Base-by-base conservation (phyloP, 805 yeast species). In the Cyberlindnera mrakii region DNA sequence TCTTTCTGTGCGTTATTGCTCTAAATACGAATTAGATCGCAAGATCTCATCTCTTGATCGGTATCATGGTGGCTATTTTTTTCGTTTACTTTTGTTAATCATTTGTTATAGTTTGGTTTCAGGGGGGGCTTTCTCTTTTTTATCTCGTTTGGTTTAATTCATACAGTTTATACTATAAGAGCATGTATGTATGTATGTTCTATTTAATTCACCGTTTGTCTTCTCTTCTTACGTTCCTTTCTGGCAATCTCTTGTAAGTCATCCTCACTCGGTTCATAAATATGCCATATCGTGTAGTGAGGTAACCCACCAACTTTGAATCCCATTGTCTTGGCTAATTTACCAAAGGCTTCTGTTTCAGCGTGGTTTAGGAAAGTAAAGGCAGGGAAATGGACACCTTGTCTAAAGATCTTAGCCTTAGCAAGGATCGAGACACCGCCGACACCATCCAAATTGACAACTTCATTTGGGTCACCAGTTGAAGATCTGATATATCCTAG, bases 221-320 rank as follows among this genome's bases (percentile, higher is more conserved):
- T 70, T 64, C 86, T 74, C 62, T 75, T 78, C 53, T 73, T 75
- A 52, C 89, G 70, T 62, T 85, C 95, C 61, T 77, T 68, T 52
- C 70, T 71, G 3, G 87, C 83, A 42, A 85, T 84, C 52, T 80
- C 78, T 51, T 72, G 70, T 50, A 85, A 67, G 64, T 85, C 95
- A 56, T 85, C 91, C 61, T 82, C 90, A 65, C 90, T 82, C 14
- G 95, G 95, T 58, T 85, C 95, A 60, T 82, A 85, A 39, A 88
- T 84, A 62, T 87, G 96, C 96, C 96, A 87, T 35, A 87, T 69
- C 0, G 90, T 85, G 62, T 87, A 88, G 65, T 88, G 90, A 5
- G 96, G 96, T 50, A 88, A 71, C 0, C 96, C 96, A 32, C 89
- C 93, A 13, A 88, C 95, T 47, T 69, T 69, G 63, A 75, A 85